Conservation (phyloP, 306 rosid species). For the Ammopiptanthus mongolicus region DNA sequence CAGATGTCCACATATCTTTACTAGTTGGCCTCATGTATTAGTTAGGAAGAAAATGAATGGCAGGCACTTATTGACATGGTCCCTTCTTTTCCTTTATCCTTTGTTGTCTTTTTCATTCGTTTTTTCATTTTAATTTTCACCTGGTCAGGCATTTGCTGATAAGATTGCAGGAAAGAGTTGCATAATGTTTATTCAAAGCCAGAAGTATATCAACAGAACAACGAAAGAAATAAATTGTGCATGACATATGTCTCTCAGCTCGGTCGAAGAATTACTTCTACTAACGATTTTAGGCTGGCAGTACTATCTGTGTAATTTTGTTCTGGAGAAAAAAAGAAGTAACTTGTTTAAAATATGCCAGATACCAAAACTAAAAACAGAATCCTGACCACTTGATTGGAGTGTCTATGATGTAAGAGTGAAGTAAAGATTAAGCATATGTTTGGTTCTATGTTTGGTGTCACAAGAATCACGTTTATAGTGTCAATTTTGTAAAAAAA, state of each 20-base stretch:
- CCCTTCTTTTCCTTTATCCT: background rate
- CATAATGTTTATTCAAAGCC: conserved; percentile 4
- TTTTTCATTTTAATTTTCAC: background rate
- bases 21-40: background rate
- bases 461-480: too few relatives aligned
- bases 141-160: conserved; percentile 1
- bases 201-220: background rate
- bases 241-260: background rate
- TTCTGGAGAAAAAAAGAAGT: background rate
- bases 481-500: too few relatives aligned
- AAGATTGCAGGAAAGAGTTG: conserved; percentile 16
- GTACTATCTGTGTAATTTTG: background rate
- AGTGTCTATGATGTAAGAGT: background rate
- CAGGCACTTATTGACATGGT: background rate
- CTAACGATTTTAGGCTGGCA: background rate
- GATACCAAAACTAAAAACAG: background rate
- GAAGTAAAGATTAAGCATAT: background rate
- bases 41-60: conserved; percentile 5
- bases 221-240: background rate
- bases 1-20: conserved; percentile 4
- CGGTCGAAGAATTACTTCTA: background rate
- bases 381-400: background rate
- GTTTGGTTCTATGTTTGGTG: too few relatives aligned
- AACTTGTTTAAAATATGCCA: background rate
- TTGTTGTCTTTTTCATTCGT: background rate